Evolutionary conservation across 495 filamentous ascomycete species (phyloP), one percentile per base, ranked within the genome.

Genomic region (Antarctomyces pellizariae): DNA sequence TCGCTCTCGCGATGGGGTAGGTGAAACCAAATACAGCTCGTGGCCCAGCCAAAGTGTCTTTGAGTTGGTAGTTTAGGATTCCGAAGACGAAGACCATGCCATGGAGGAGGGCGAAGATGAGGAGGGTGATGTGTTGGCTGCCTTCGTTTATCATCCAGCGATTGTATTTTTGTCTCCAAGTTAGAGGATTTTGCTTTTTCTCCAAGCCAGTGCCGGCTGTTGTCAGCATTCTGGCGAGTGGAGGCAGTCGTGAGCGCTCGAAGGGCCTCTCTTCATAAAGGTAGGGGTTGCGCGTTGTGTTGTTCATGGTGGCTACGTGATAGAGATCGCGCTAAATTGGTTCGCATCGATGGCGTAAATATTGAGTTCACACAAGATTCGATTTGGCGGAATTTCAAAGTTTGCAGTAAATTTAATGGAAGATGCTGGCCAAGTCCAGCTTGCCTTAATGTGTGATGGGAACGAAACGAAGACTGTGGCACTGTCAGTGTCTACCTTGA

Each of bases 81-180:
- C 63, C 70, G 40, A 77, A 76, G 8, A 62, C 57, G 38, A 75
- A 80, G 1, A 78, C 60, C 43, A 74, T 53, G 13, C 56, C 45
- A 47, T 79, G 74, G 19, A 75, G 51, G 20, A 62, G 35, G 27
- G 68, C 54, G 45, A 78, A 79, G 14, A 71, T 45, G 43, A 66
- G 60, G 41, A 79, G 67, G 2, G 20, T 13, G 16, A 17, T 13
- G 29, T 22, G 17, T 7, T 12, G 6, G 13, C 23, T 75, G 35
- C 71, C 74, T 43, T 77, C 72, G 43, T 76, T 75, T 26, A 78
- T 68, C 69, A 77, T 75, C 72, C 70, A 74, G 38, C 52, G 42
- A 24, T 58, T 54, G 32, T 58, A 55, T 35, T 54, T 59, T 37
- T 63, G 53, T 29, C 52, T 39, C 29, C 49, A 43, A 25, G 49